phyloP scores from a whole-genome alignment of 177 flowering plant genomes.

The Vitis hybrid region DNA sequence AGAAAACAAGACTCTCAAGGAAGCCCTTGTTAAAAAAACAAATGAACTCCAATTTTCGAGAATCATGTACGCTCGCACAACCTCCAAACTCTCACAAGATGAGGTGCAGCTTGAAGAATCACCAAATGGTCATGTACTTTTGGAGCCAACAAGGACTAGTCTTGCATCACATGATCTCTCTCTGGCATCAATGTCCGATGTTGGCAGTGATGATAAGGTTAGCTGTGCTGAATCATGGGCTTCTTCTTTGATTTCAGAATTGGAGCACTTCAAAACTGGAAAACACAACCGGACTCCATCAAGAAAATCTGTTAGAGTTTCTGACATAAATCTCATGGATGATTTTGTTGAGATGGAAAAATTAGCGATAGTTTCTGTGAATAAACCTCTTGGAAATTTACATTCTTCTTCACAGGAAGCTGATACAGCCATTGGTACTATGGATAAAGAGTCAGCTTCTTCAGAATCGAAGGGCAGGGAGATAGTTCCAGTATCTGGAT shows the following conservation, averaged over 20 bases:
- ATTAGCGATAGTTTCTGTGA: conserved; percentile 66
- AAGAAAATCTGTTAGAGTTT: conserved; percentile 36
- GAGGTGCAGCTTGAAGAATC: conserved; percentile 48
- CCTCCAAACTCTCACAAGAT: conserved; percentile 50
- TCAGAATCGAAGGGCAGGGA: conserved; percentile 40
- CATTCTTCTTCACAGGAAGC: conserved; percentile 26
- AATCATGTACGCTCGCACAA: conserved; percentile 39
- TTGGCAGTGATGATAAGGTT: conserved; percentile 56
- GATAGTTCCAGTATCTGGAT: conserved; percentile 37
- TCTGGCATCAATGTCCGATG: conserved; percentile 41
- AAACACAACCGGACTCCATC: conserved; percentile 38
- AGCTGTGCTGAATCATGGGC: conserved; percentile 79
- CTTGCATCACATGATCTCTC: conserved; percentile 32
- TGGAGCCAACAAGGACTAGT: conserved; percentile 25
- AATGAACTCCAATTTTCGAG: conserved; percentile 59
- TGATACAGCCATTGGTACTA: conserved; percentile 11
- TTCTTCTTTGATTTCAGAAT: conserved; percentile 63
- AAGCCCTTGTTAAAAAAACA: conserved; percentile 44
- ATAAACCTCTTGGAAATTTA: conserved; percentile 30
- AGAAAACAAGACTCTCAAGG: conserved; percentile 73
- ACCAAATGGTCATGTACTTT: conserved; percentile 26
- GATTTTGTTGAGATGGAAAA: conserved; percentile 93
- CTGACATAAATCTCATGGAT: conserved; percentile 83
- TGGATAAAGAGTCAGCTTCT: conserved; percentile 19
- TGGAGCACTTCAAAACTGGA: conserved; percentile 59